A percentile compares a stretch with the other conserved stretches of the same genome.
phyloP scores from a whole-genome alignment of 768 basidiomycete species.

The Termitomyces sp. region DNA sequence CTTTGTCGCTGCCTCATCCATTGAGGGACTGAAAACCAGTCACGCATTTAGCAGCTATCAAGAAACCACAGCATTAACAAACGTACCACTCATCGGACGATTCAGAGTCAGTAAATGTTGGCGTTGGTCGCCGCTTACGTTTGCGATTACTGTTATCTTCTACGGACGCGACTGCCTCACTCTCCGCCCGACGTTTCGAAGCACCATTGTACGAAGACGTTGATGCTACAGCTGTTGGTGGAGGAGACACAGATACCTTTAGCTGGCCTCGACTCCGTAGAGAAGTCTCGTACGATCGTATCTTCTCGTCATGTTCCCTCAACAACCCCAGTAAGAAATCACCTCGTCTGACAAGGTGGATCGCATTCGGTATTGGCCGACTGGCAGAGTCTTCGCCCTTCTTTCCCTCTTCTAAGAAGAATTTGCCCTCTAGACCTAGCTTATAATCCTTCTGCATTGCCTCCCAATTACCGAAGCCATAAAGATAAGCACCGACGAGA shows the following conservation, averaged over 20 bases:
- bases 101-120: slow-evolving; percentile 93
- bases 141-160: slow-evolving; percentile 67
- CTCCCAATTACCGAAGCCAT: slow-evolving; percentile 98
- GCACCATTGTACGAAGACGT: slow-evolving; percentile 56
- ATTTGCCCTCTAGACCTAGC: slow-evolving; percentile 83
- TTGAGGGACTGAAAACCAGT: slow-evolving; percentile 63
- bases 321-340: slow-evolving; percentile 86
- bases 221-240: slow-evolving; percentile 65
- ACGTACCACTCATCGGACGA: slow-evolving; percentile 88
- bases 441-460: slow-evolving; percentile 83
- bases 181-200: slow-evolving; percentile 76
- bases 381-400: slow-evolving; percentile 82
- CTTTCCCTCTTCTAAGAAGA: slow-evolving; percentile 98
- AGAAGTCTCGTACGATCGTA: slow-evolving; percentile 82
- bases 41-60: slow-evolving; percentile 4
- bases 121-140: slow-evolving; percentile 90
- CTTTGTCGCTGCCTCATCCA: slow-evolving; percentile 92
- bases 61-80: not conserved
- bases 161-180: slow-evolving; percentile 77
- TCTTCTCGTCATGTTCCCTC: slow-evolving; percentile 85
- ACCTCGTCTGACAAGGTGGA: slow-evolving; percentile 94
- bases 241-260: slow-evolving; percentile 71
- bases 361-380: slow-evolving; percentile 92
- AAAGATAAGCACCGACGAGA: slow-evolving; percentile 85
- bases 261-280: slow-evolving; percentile 64